Evolutionary conservation across 176 grass and related monocot genomes (phyloP).

Genomic region (Rhipidocladum racemiflorum): DNA sequence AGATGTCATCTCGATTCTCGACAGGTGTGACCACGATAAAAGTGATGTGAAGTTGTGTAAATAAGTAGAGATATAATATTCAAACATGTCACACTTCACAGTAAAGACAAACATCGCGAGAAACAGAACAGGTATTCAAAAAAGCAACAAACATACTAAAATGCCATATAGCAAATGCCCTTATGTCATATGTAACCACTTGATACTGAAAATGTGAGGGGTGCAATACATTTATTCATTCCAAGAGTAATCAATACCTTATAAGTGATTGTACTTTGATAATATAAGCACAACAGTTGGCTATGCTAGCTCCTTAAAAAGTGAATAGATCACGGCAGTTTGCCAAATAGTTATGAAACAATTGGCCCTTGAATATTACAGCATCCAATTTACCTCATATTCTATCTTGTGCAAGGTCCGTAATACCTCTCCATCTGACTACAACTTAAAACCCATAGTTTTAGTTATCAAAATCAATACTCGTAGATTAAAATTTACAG

Average conservation of each 20-base stretch:
- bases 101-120: neutral
- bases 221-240: neutral
- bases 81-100: neutral
- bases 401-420: neutral
- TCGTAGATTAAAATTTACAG: neutral
- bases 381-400: neutral
- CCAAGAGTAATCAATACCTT: neutral
- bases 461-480: neutral
- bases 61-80: neutral
- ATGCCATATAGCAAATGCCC: neutral
- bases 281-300: neutral
- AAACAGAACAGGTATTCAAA: neutral
- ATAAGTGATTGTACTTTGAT: neutral
- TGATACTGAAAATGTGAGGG: neutral
- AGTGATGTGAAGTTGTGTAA: slow-evolving; percentile 12
- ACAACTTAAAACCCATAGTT: neutral
- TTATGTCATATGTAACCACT: neutral
- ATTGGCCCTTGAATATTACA: neutral
- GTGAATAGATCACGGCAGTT: neutral
- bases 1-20: neutral
- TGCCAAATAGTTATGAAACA: neutral
- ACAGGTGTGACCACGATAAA: neutral
- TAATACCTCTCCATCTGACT: neutral
- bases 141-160: slow-evolving; percentile 14
- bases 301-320: neutral